Evolutionary conservation across 2,329 filamentous ascomycete genomes (phyloP).

Genomic region (Calonectria fujianensis): DNA sequence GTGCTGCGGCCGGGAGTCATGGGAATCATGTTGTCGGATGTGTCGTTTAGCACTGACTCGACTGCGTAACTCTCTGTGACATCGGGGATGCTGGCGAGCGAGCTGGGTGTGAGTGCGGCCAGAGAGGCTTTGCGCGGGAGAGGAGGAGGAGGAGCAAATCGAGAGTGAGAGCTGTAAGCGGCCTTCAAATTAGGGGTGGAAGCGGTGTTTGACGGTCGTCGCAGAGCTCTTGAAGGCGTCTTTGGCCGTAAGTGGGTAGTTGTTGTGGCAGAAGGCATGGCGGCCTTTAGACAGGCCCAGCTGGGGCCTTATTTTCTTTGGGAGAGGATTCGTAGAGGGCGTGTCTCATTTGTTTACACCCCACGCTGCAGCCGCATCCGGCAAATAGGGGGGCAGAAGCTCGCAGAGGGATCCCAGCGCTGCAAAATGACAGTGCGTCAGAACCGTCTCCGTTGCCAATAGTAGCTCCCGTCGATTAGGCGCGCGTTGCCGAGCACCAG

Average conservation of each 20-base stretch:
- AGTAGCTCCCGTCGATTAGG: slow-evolving; percentile 42
- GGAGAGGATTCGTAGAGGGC: slow-evolving; percentile 48
- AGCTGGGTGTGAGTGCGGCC: slow-evolving; percentile 79
- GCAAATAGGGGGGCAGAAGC: slow-evolving; percentile 54
- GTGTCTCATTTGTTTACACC: slow-evolving; percentile 58
- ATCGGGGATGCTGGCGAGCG: slow-evolving; percentile 80
- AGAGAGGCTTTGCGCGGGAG: slow-evolving; percentile 83
- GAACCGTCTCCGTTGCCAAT: slow-evolving; percentile 32
- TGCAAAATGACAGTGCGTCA: slow-evolving; percentile 26
- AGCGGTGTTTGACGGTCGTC: slow-evolving; percentile 67
- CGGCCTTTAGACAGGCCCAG: slow-evolving; percentile 49
- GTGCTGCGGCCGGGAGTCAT: slow-evolving; percentile 72
- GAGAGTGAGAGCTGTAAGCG: slow-evolving; percentile 70
- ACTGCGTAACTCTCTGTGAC: slow-evolving; percentile 78
- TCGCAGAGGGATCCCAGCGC: slow-evolving; percentile 46
- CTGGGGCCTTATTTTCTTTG: slow-evolving; percentile 52
- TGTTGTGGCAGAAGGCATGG: slow-evolving; percentile 54
- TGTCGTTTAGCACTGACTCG: slow-evolving; percentile 68
- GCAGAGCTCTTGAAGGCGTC: slow-evolving; percentile 62
- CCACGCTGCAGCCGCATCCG: slow-evolving; percentile 50
- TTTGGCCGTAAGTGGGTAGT: slow-evolving; percentile 47
- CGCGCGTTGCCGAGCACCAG: slow-evolving; percentile 42
- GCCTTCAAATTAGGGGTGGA: slow-evolving; percentile 77
- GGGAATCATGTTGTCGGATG: slow-evolving; percentile 68
- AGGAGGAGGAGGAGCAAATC: slow-evolving; percentile 65